These are phyloP conservation scores for Termitomyces sp. DNA, from an alignment of 768 basidiomycete genomes.

Conservation along the genomic window DNA sequence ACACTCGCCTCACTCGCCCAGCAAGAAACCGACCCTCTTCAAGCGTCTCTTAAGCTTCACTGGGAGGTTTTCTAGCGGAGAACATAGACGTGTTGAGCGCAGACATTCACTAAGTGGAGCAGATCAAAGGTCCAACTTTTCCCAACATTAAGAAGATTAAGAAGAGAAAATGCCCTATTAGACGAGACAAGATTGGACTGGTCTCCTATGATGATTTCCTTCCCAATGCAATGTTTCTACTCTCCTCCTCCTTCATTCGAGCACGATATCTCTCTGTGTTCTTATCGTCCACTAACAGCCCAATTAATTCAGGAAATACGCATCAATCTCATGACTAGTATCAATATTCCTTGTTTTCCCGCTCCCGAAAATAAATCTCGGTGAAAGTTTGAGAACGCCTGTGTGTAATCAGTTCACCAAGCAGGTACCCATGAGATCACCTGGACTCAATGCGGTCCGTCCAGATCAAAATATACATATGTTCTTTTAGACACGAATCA, in stretches of 20 bases:
- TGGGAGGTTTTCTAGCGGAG: slow-evolving; percentile 36
- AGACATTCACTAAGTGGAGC: slow-evolving; percentile 44
- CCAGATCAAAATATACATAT: background rate
- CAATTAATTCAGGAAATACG: background rate
- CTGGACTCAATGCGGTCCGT: slow-evolving; percentile 1
- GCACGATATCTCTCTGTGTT: background rate
- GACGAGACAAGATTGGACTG: background rate
- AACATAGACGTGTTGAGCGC: slow-evolving; percentile 33
- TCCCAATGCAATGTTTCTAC: background rate
- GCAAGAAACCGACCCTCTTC: slow-evolving; percentile 53
- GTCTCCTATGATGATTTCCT: background rate
- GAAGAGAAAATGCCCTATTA: too few species aligned
- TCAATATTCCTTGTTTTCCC: background rate
- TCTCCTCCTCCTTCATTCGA: background rate
- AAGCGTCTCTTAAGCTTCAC: slow-evolving; percentile 52
- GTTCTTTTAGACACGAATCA: background rate
- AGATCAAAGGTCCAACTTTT: slow-evolving; percentile 13
- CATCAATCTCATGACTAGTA: background rate
- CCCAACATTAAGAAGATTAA: slow-evolving; percentile 4
- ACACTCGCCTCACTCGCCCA: slow-evolving; percentile 39
- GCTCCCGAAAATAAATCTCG: background rate
- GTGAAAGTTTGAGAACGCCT: background rate
- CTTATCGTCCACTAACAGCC: background rate
- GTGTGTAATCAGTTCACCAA: background rate
- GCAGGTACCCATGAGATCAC: too few species aligned